Conservation (phyloP, 306 rosid species). For the Myrica gale region DNA sequence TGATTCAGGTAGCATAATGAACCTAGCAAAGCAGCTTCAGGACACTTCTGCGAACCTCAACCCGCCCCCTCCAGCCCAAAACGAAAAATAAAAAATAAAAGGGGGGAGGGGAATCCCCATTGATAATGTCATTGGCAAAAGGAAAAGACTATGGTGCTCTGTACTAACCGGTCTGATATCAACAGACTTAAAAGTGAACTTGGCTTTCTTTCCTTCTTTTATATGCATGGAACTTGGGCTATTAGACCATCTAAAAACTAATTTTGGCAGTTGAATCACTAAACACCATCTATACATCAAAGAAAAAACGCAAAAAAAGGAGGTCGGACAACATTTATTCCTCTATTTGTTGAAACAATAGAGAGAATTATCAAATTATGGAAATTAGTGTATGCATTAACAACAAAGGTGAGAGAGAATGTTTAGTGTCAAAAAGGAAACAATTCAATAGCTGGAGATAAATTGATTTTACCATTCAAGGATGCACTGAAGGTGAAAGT, state of each 20-base stretch:
- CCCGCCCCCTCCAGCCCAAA: too few species aligned
- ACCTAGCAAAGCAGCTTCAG: background rate
- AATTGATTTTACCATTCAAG: conserved; percentile 72
- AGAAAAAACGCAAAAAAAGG: background rate
- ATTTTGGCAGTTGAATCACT: background rate
- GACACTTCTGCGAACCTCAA: too few species aligned
- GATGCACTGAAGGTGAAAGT: conserved; percentile 95
- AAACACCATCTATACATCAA: background rate
- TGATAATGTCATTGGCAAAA: background rate
- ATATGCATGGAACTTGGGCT: background rate
- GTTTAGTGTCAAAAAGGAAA: background rate
- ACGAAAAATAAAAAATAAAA: too few species aligned
- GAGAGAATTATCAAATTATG: background rate
- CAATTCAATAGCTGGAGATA: background rate
- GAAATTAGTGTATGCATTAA: background rate
- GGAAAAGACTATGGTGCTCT: background rate
- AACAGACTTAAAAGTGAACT: background rate
- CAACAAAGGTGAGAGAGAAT: background rate
- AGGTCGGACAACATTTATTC: background rate
- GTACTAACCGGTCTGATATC: background rate
- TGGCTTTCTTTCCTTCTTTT: too few species aligned
- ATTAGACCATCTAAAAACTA: background rate
- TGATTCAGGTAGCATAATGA: background rate
- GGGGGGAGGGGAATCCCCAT: too few species aligned
- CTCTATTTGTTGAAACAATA: background rate